Conservation (phyloP, 768 basidiomycete species). For the Cyclocybe aegerita region DNA sequence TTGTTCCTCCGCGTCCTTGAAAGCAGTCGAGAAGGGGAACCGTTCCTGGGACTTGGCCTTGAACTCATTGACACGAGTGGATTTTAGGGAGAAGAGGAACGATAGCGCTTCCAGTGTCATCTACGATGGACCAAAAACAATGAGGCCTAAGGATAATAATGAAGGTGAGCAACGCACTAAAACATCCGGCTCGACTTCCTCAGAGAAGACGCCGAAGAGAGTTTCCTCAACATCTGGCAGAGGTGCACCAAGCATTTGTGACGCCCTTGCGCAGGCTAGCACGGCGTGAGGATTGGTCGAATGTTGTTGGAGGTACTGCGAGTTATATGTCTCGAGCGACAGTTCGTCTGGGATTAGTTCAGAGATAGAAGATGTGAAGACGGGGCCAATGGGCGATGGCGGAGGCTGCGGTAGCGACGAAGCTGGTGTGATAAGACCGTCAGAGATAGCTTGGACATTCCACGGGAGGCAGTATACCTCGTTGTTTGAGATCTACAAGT, state of each 20-base stretch:
- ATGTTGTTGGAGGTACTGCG: constrained; percentile 71
- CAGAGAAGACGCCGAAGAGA: constrained; percentile 47
- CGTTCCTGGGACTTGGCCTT: constrained; percentile 46
- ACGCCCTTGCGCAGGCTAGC: constrained; percentile 63
- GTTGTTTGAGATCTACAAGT: constrained; percentile 59
- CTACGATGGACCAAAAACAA: constrained; percentile 30
- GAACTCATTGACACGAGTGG: constrained; percentile 62
- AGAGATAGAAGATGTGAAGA: constrained; percentile 47
- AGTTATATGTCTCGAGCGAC: constrained; percentile 67
- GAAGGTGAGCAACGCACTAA: constrained; percentile 35
- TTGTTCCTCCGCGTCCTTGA: constrained; percentile 58
- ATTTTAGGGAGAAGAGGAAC: constrained; percentile 50
- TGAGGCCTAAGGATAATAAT: neutral
- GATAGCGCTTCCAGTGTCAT: constrained; percentile 46
- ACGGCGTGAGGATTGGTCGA: constrained; percentile 49
- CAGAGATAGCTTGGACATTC: constrained; percentile 1
- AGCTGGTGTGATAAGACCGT: constrained; percentile 31
- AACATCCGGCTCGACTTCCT: constrained; percentile 43
- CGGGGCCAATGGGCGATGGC: constrained; percentile 44
- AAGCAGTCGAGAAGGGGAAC: constrained; percentile 66
- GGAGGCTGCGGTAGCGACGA: constrained; percentile 41
- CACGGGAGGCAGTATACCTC: constrained; percentile 36
- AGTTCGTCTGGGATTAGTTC: constrained; percentile 56
- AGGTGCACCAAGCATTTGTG: constrained; percentile 44
- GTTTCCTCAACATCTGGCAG: constrained; percentile 60